Base-by-base conservation (phyloP, 192 early-diverging fungal species). In the Coemansia umbellata region DNA sequence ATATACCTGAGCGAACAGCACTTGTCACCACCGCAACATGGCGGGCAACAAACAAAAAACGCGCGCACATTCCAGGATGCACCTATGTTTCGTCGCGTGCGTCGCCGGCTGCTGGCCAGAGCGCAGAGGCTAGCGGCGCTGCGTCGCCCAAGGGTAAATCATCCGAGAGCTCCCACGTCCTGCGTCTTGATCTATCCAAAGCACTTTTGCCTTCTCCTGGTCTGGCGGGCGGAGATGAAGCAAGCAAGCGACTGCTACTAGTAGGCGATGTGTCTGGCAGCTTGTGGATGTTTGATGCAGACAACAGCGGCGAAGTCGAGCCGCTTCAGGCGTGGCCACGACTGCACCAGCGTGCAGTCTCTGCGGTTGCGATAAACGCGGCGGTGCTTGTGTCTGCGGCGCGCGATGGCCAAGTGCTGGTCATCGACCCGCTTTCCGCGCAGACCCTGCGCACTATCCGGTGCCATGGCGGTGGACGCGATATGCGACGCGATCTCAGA, bases 221-320 rank as follows among this genome's bases (percentile, higher is more conserved):
- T 5, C 41, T 30, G 17, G 0, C 15, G 6, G 47, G 27, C 21
- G 37, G 22, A 3, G 24, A 18, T n/a, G n/a, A 27, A 9, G 40
- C 11, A 4, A 55, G 21, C 41, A 42, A 52, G 21, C 63, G 59
- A 17, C 45, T 66, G 45, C 63, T 74, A 11, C 22, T 58, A 8
- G 11, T 74, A 3, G 70, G 70, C 27, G 59, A 74, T 27, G 63
- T 63, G 1, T 26, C 41, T 8, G 70, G 70, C 35, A 55, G 47
- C 47, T 31, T 66, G 36, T 58, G 55, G 49, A 32, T 62, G 52
- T 66, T 66, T 31, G 51, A 66, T 40, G 37, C 53, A 10, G 59
- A 58, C 41, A 43, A 45, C 14, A 8, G 24, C 11, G 47, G 37
- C 1, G 14, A 18, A 8, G 24, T 60, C 17, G 48, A 31, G 22